Conservation (phyloP, 768 basidiomycete genomes). For the Daedaleopsis sinensis region DNA sequence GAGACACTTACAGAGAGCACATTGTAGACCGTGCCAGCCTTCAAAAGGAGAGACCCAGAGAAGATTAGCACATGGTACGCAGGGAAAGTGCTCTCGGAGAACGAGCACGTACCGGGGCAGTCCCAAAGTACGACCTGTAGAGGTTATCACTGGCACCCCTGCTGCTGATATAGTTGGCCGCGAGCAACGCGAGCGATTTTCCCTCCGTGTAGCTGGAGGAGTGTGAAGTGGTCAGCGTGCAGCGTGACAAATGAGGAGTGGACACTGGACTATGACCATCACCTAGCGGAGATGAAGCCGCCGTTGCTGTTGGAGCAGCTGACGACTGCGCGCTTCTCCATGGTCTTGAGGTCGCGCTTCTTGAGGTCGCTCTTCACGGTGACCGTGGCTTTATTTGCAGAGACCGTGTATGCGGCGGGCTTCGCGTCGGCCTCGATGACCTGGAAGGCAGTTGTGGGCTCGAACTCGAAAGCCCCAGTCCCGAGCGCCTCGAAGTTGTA, state of each 20-base stretch:
- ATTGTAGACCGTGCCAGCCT: slow-evolving; percentile 36
- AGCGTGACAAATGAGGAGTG: slow-evolving; percentile 32
- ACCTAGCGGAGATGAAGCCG: slow-evolving; percentile 41
- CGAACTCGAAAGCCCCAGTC: slow-evolving; percentile 43
- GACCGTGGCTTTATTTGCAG: slow-evolving; percentile 34
- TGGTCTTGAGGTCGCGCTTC: slow-evolving; percentile 33
- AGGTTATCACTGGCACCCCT: slow-evolving; percentile 43
- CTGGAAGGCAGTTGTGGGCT: slow-evolving; percentile 43
- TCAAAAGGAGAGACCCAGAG: no score
- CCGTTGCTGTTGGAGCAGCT: slow-evolving; percentile 40
- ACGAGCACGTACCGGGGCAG: slow-evolving; percentile 21
- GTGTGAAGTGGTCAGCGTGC: neutral
- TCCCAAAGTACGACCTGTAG: slow-evolving; percentile 43
- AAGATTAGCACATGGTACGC: neutral
- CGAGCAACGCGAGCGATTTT: slow-evolving; percentile 40
- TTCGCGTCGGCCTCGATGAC: slow-evolving; percentile 25
- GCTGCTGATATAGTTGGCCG: slow-evolving; percentile 39
- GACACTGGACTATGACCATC: slow-evolving; percentile 27
- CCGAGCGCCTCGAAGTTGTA: slow-evolving; percentile 47
- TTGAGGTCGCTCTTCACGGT: slow-evolving; percentile 40
- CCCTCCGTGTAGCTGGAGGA: slow-evolving; percentile 37
- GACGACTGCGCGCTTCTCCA: slow-evolving; percentile 40
- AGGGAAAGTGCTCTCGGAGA: neutral
- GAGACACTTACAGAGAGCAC: slow-evolving; percentile 31
- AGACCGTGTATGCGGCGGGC: slow-evolving; percentile 33